Conservation (phyloP, 148 eudicot genomes). For the Cornus controversa region DNA sequence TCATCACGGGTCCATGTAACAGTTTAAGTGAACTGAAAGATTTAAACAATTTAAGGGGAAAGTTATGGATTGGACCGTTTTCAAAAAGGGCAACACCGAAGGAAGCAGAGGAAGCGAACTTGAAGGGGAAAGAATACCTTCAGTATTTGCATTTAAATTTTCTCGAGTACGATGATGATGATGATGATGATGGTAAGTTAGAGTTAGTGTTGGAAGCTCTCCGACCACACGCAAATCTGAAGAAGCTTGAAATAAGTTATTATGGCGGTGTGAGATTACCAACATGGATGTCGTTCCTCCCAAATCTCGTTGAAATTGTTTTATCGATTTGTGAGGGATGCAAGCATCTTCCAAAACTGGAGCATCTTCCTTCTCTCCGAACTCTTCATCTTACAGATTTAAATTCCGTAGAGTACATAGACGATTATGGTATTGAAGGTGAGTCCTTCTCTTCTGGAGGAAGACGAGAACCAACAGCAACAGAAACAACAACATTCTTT, state of each 20-base stretch:
- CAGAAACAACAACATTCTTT: not conserved
- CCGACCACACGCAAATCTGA: not conserved
- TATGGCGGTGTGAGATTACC: not conserved
- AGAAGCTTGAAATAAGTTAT: not conserved
- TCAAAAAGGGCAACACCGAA: not conserved
- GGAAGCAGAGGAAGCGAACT: not conserved
- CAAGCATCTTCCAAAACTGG: not conserved
- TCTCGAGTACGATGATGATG: too few relatives aligned
- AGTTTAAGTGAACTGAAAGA: not conserved
- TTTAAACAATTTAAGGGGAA: not conserved
- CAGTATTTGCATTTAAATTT: not conserved
- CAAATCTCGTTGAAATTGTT: not conserved
- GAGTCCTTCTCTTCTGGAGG: too few relatives aligned
- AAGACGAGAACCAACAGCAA: too few relatives aligned
- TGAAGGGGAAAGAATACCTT: not conserved
- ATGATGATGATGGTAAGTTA: not conserved
- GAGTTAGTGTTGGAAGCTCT: not conserved
- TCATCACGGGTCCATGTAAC: not conserved
- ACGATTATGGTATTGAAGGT: too few relatives aligned
- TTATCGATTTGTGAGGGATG: not conserved
- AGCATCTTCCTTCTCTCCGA: not conserved
- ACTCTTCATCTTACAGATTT: not conserved
- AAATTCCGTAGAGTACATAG: not conserved
- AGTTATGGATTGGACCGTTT: too few relatives aligned
- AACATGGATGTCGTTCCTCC: not conserved